Base-by-base conservation (phyloP, 2,329 filamentous ascomycete species). In the Xylariaceae sp. region DNA sequence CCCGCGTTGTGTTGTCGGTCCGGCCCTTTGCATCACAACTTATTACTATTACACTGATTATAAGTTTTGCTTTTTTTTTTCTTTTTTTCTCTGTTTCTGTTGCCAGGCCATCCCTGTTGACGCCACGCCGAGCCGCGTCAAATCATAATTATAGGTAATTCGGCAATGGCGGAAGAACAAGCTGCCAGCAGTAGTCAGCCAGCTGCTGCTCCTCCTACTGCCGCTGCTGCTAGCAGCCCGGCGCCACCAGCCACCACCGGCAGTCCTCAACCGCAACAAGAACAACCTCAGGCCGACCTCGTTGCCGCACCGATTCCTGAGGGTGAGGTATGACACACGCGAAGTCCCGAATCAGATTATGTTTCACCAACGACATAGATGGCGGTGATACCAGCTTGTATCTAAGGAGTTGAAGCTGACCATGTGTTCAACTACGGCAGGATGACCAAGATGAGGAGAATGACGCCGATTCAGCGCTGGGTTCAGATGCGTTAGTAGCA, bases 381-480 rank as follows among this genome's bases (percentile, higher is more conserved):
- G 23, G 23, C 23, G 23, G 23, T 26, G 23, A 9, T 26, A 37
- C 6, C 12, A 10, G 32, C 32, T 12, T 10, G 14, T 37, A 37
- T 16, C 6, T 4, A 26, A 26, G 9, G 23, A 9, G 32, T 12
- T 10, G 14, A 12, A 14, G 14, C 9, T 37, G 32, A 16, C 32
- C 14, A 37, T 37, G 32, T 12, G 32, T 37, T 37, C 44, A 16
- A 42, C 48, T 23, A 47, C 41, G 9, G 20, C 52, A 66, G 53
- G 63, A 61, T n/a, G 57, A 60, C 3, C 50, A 63, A 29, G 58
- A 62, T 12, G 61, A 60, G 1, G 61, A 60, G 12, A n/a, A 23
- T 10, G 61, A 64, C 45, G 62, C 57, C 1, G 67, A 69, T 46
- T 69, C 67, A 9, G 65, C 67, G 20, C 54, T 69, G 9, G 67